Evolutionary conservation across 352 stramenopile genomes (phyloP).

Genomic region (Peronospora belbahrii): DNA sequence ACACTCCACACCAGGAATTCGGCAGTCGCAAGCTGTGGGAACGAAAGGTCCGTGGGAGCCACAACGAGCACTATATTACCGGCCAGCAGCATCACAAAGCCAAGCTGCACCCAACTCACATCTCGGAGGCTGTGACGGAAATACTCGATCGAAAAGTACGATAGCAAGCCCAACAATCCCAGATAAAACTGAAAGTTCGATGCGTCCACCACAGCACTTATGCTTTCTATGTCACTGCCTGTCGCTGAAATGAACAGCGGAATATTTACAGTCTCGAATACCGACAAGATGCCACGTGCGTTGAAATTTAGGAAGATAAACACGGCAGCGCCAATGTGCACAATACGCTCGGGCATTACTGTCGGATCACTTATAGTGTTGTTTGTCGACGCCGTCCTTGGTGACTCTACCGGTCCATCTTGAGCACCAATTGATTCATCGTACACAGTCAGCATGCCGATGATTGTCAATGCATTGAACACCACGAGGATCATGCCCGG

Average conservation of each 20-base stretch:
- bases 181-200: conserved; percentile 79
- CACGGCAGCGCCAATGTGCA: conserved; percentile 52
- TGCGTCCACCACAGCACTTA: conserved; percentile 40
- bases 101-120: conserved; percentile 53
- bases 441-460: conserved; percentile 48
- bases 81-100: conserved; percentile 48
- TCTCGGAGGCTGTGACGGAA: conserved; percentile 51
- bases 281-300: conserved; percentile 56
- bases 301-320: conserved; percentile 77
- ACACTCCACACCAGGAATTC: conserved; percentile 72
- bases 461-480: conserved; percentile 50
- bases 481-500: conserved; percentile 47
- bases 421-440: conserved; percentile 38
- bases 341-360: conserved; percentile 39
- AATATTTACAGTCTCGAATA: conserved; percentile 77
- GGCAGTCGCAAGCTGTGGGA: conserved; percentile 35
- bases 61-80: conserved; percentile 54
- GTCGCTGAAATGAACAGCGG: conserved; percentile 59
- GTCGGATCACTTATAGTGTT: conserved; percentile 42
- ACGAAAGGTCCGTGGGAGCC: conserved; percentile 27
- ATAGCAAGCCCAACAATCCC: conserved; percentile 51
- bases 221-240: conserved; percentile 38
- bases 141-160: conserved; percentile 68
- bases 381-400: conserved; percentile 11
- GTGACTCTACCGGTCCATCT: conserved; percentile 34